phyloP scores from a whole-genome alignment of 192 early-diverging fungal species.

The Umbelopsis isabellina region DNA sequence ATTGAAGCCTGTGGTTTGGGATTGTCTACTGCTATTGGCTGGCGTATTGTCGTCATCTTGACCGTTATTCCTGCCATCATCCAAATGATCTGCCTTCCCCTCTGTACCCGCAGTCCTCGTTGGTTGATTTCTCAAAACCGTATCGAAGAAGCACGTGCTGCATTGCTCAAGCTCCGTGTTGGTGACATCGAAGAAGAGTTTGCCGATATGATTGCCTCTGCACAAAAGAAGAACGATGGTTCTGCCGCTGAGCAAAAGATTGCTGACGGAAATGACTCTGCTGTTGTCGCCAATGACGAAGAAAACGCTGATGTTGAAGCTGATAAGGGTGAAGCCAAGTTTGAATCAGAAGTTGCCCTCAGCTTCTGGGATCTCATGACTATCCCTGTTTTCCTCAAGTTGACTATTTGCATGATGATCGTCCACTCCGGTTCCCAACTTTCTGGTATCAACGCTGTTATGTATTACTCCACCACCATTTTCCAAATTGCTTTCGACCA shows the following conservation, averaged over 20 bases:
- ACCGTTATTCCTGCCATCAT: slow-evolving; percentile 52
- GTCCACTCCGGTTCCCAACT: slow-evolving; percentile 60
- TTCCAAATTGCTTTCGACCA: slow-evolving; percentile 58
- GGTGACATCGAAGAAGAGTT: slow-evolving; percentile 62
- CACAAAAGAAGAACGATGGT: slow-evolving; percentile 19
- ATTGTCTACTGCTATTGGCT: slow-evolving; percentile 42
- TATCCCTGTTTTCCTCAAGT: slow-evolving; percentile 38
- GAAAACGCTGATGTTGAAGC: background rate
- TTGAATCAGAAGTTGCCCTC: slow-evolving; percentile 23
- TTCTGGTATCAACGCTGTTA: slow-evolving; percentile 66
- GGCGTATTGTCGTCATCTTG: slow-evolving; percentile 55
- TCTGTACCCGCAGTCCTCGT: slow-evolving; percentile 69
- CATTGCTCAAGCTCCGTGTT: slow-evolving; percentile 59
- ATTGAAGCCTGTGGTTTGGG: slow-evolving; percentile 46
- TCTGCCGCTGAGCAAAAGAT: slow-evolving; percentile 16
- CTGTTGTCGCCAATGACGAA: slow-evolving; percentile 3
- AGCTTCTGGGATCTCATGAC: slow-evolving; percentile 34
- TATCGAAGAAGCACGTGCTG: slow-evolving; percentile 59
- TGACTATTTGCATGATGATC: slow-evolving; percentile 59
- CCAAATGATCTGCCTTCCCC: slow-evolving; percentile 61
- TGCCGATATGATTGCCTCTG: slow-evolving; percentile 45
- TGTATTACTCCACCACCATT: slow-evolving; percentile 67
- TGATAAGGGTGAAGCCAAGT: background rate
- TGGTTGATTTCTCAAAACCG: slow-evolving; percentile 63
- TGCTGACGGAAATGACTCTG: slow-evolving; percentile 10